These are phyloP conservation scores for Cinnamomum micranthum DNA, from an alignment of 164 flowering plant species.

Conservation along the genomic window DNA sequence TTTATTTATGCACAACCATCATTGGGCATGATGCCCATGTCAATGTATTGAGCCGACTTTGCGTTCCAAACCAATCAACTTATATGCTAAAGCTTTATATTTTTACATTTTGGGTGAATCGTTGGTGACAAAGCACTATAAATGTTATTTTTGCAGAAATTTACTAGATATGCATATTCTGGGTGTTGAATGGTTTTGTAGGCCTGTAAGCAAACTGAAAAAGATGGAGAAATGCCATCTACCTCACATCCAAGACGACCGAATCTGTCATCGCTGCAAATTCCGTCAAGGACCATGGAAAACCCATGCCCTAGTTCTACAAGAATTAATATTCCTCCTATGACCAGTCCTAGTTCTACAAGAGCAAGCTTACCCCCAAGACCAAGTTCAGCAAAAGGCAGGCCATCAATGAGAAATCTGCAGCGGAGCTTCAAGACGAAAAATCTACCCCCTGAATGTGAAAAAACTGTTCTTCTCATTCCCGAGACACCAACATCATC, in stretches of 20 bases:
- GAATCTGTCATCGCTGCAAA: constrained; percentile 51
- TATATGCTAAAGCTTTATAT: neutral
- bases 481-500: constrained; percentile 43
- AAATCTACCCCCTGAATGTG: constrained; percentile 40
- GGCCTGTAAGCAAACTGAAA: constrained; percentile 12
- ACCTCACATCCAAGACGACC: constrained; percentile 47
- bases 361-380: constrained; percentile 69
- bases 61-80: neutral
- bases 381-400: constrained; percentile 55
- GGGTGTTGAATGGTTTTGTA: constrained; percentile 9
- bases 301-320: constrained; percentile 28
- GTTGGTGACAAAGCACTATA: neutral
- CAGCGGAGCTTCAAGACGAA: constrained; percentile 51
- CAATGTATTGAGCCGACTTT: neutral
- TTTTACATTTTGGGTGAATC: neutral
- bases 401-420: constrained; percentile 48
- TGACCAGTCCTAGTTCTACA: constrained; percentile 45
- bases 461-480: constrained; percentile 54
- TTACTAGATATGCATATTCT: neutral
- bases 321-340: constrained; percentile 33
- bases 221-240: constrained; percentile 12
- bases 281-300: constrained; percentile 54
- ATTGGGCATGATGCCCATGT: neutral
- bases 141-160: neutral
- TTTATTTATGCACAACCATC: neutral